Evolutionary conservation across 352 stramenopile genomes (phyloP).

Genomic region (Globisporangium parvum): DNA sequence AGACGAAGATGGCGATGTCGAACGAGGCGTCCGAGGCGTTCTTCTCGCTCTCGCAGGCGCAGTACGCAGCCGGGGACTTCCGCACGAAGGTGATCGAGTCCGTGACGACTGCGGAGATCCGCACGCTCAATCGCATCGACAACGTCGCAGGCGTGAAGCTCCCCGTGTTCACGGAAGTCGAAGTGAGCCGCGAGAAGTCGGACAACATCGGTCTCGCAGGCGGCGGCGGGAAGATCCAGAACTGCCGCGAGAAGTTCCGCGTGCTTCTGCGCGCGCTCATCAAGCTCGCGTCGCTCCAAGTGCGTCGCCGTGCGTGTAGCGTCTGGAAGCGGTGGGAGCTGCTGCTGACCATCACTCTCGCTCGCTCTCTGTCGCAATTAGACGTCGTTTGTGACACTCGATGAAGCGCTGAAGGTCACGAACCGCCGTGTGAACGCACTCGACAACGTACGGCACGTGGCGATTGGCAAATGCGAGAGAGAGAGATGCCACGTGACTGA

Average conservation of each 20-base stretch:
- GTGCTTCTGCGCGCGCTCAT: slow-evolving; percentile 79
- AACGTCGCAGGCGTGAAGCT: slow-evolving; percentile 99
- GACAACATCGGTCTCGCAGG: slow-evolving; percentile 95
- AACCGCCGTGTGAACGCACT: slow-evolving; percentile 99
- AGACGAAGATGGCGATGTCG: slow-evolving; percentile 86
- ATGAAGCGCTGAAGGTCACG: slow-evolving; percentile 98
- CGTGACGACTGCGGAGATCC: slow-evolving; percentile 92
- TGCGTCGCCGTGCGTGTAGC: slow-evolving; percentile 7
- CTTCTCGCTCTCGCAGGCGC: slow-evolving; percentile 97
- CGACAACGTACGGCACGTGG: slow-evolving; percentile 84
- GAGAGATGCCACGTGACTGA: no score
- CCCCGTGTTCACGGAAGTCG: slow-evolving; percentile 96
- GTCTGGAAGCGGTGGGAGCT: slow-evolving; percentile 8
- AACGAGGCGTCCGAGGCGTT: slow-evolving; percentile 91
- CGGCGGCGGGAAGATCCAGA: slow-evolving; percentile 97
- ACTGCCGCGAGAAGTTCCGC: slow-evolving; percentile 88
- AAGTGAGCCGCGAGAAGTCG: slow-evolving; percentile 91
- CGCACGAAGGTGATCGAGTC: slow-evolving; percentile 95
- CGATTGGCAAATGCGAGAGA: no score
- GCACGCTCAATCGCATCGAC: slow-evolving; percentile 96
- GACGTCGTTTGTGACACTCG: slow-evolving; percentile 98
- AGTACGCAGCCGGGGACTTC: slow-evolving; percentile 98
- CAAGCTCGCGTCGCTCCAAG: slow-evolving; percentile 84
- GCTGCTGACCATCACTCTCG: slow-evolving; percentile 13
- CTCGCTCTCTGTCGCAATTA: slow-evolving; percentile 35